Evolutionary conservation across 140 eudicot genomes (phyloP).

Genomic region (Bidens hawaiensis): DNA sequence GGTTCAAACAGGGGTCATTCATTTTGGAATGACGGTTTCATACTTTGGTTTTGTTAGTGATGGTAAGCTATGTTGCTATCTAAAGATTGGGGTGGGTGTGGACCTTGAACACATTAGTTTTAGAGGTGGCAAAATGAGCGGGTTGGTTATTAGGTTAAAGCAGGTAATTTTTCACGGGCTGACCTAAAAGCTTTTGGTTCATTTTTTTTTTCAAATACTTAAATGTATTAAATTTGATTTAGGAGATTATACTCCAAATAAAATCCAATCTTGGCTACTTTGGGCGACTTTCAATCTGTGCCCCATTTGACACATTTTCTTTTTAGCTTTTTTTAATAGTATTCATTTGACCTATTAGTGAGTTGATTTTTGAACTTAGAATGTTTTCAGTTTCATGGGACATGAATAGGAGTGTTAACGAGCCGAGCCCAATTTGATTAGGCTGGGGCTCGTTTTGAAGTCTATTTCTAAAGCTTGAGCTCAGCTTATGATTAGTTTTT

Average conservation of each 20-base stretch:
- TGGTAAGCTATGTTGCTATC: slow-evolving; percentile 45
- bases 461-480: too few relatives aligned
- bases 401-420: too few relatives aligned
- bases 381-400: neutral
- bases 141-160: neutral
- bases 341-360: neutral
- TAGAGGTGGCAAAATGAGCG: neutral
- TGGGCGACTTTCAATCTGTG: neutral
- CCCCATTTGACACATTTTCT: neutral
- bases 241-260: neutral
- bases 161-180: neutral
- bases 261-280: neutral
- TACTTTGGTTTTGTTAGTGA: slow-evolving; percentile 95
- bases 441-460: too few relatives aligned
- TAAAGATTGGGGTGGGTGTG: neutral
- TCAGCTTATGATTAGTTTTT: too few relatives aligned
- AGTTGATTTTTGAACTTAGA: neutral
- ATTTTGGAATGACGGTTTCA: slow-evolving; percentile 88
- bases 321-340: neutral
- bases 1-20: slow-evolving; percentile 81
- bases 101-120: neutral
- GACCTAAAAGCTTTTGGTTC: neutral
- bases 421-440: too few relatives aligned
- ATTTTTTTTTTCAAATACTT: neutral
- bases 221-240: neutral